Percentiles rank a stretch among this genome's conserved stretches.
These are phyloP conservation scores for Serpula lacrymans DNA, from an alignment of 768 basidiomycete species.

Conservation along the genomic window DNA sequence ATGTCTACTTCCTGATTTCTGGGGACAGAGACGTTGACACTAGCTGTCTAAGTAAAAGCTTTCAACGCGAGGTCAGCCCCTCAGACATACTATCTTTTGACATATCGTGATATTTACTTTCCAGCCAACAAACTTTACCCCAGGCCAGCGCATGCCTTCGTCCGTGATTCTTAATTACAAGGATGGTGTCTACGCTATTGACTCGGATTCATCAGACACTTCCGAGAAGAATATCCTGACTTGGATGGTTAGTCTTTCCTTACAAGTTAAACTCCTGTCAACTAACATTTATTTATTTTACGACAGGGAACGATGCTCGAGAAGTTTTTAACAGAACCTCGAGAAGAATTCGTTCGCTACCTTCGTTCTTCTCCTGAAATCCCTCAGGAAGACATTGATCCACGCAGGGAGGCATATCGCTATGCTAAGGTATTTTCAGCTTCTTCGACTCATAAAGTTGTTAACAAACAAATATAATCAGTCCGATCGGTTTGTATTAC, in stretches of 20 bases:
- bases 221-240: slow-evolving; percentile 67
- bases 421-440: slow-evolving; percentile 66
- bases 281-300: not conserved
- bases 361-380: slow-evolving; percentile 34
- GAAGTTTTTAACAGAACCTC: slow-evolving; percentile 73
- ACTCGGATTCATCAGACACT: slow-evolving; percentile 44
- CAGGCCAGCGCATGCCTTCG: slow-evolving; percentile 75
- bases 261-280: not conserved
- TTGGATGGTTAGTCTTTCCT: slow-evolving; percentile 55
- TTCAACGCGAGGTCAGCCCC: slow-evolving; percentile 50
- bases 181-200: slow-evolving; percentile 66
- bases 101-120: not conserved
- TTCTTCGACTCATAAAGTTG: slow-evolving; percentile 1
- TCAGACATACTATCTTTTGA: not conserved
- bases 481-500: slow-evolving; percentile 70
- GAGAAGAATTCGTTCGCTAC: slow-evolving; percentile 58
- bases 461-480: slow-evolving; percentile 8
- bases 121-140: slow-evolving; percentile 64
- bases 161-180: slow-evolving; percentile 63
- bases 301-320: slow-evolving; percentile 83
- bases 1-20: slow-evolving; percentile 87
- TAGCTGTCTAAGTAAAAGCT: slow-evolving; percentile 55
- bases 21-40: slow-evolving; percentile 65
- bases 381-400: slow-evolving; percentile 26
- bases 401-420: slow-evolving; percentile 71